These are phyloP conservation scores for Tetraselmis striata DNA, from an alignment of 139 green algal genomes.

Conservation along the genomic window DNA sequence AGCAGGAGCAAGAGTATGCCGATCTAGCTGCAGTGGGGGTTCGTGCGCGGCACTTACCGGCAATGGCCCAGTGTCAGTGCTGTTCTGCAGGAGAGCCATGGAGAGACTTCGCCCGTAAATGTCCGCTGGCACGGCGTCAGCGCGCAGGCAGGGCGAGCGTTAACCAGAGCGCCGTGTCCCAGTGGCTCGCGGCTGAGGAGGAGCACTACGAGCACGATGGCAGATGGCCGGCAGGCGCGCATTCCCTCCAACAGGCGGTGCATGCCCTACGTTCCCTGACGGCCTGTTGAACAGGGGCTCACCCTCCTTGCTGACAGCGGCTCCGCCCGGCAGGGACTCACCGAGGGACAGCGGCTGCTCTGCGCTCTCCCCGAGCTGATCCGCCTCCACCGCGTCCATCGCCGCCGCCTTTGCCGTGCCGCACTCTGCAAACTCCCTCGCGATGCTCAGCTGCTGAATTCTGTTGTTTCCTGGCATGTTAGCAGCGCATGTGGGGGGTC, in stretches of 20 bases:
- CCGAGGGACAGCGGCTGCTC: neutral
- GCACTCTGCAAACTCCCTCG: neutral
- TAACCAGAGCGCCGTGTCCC: no score
- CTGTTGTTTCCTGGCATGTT: neutral
- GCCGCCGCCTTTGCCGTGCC: neutral
- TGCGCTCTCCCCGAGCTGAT: neutral
- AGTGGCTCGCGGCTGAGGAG: neutral
- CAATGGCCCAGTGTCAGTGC: no score
- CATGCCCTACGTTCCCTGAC: no score
- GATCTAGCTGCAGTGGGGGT: neutral
- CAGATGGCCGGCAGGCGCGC: neutral
- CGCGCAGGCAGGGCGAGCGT: no score
- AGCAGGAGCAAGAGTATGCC: neutral
- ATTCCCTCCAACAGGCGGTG: no score
- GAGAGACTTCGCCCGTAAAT: neutral
- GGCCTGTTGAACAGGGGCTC: no score
- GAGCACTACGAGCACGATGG: neutral
- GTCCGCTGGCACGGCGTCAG: neutral
- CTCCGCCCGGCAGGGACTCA: no score
- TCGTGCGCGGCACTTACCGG: no score
- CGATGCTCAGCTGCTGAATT: neutral
- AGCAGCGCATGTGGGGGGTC: neutral
- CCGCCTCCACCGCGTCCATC: neutral
- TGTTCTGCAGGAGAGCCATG: neutral
- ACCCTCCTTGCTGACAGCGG: no score